phyloP scores from a whole-genome alignment of 1,284 basidiomycete species.

The Puccinia triticina region DNA sequence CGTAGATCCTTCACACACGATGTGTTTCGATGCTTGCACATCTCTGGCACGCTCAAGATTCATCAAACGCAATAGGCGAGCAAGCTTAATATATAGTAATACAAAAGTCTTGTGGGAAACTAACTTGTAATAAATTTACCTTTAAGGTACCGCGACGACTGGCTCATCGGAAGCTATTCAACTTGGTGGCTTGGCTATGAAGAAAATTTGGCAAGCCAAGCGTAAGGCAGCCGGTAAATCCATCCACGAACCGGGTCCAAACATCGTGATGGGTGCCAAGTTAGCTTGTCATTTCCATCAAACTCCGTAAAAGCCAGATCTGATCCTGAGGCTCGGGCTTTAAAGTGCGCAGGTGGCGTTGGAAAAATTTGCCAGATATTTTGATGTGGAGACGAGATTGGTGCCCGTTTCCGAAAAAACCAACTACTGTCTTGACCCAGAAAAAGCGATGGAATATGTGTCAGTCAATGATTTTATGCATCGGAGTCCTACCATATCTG shows the following conservation, averaged over 20 bases:
- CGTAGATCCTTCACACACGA: slow-evolving; percentile 57
- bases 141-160: slow-evolving; percentile 75
- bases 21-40: slow-evolving; percentile 81
- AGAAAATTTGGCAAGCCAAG: slow-evolving; percentile 87
- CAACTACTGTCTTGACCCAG: slow-evolving; percentile 79
- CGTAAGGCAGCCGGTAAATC: slow-evolving; percentile 83
- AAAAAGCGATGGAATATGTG: slow-evolving; percentile 80
- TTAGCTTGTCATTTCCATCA: background rate
- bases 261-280: slow-evolving; percentile 61
- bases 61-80: slow-evolving; percentile 71
- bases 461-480: slow-evolving; percentile 74
- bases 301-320: background rate
- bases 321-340: slow-evolving; percentile 70
- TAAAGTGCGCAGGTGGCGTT: slow-evolving; percentile 80
- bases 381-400: slow-evolving; percentile 78
- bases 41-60: slow-evolving; percentile 83
- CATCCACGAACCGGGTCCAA: slow-evolving; percentile 76
- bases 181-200: slow-evolving; percentile 91
- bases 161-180: slow-evolving; percentile 81
- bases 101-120: background rate
- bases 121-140: background rate
- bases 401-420: slow-evolving; percentile 76
- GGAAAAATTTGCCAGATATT: slow-evolving; percentile 74
- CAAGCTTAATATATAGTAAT: too few species aligned
- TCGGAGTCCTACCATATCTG: slow-evolving; percentile 55